Evolutionary conservation across 768 basidiomycete species (phyloP).

Genomic region (Sporobolomyces phaffii): DNA sequence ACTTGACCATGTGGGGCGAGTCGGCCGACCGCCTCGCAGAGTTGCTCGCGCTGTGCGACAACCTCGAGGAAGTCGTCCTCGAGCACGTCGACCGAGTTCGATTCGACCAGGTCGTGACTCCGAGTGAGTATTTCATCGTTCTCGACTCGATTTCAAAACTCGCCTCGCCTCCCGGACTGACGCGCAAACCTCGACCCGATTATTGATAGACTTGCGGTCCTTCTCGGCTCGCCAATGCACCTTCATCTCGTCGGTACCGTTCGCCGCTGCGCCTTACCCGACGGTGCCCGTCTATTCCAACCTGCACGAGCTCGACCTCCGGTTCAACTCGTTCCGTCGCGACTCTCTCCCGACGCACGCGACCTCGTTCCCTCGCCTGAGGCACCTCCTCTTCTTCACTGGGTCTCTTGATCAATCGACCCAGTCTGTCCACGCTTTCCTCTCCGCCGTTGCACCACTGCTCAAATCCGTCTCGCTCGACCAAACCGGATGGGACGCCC

Average conservation of each 20-base stretch:
- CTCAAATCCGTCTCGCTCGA: slow-evolving; percentile 12
- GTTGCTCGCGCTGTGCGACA: neutral
- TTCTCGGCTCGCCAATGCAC: slow-evolving; percentile 18
- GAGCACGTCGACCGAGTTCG: slow-evolving; percentile 5
- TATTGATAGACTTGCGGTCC: neutral
- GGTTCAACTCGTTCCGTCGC: slow-evolving; percentile 8
- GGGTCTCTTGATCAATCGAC: slow-evolving; percentile 9
- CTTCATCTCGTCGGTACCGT: neutral
- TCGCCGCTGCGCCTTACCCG: neutral
- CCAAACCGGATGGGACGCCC: neutral
- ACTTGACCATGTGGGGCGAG: slow-evolving; percentile 2
- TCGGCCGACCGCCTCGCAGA: neutral
- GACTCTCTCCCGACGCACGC: neutral
- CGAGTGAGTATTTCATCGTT: neutral
- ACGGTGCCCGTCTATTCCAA: neutral
- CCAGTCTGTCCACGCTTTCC: neutral
- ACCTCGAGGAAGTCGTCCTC: neutral
- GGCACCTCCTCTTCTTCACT: slow-evolving; percentile 13
- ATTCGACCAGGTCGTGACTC: slow-evolving; percentile 1
- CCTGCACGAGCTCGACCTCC: slow-evolving; percentile 10
- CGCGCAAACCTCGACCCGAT: too few species aligned
- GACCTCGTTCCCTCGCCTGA: neutral
- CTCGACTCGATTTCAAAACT: neutral
- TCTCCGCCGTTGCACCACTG: neutral
- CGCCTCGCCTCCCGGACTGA: neutral